Percentiles rank a stretch among this genome's conserved stretches.
These are phyloP conservation scores for Talaromyces sp. DNA, from an alignment of 2,329 filamentous ascomycete species.

Conservation along the genomic window DNA sequence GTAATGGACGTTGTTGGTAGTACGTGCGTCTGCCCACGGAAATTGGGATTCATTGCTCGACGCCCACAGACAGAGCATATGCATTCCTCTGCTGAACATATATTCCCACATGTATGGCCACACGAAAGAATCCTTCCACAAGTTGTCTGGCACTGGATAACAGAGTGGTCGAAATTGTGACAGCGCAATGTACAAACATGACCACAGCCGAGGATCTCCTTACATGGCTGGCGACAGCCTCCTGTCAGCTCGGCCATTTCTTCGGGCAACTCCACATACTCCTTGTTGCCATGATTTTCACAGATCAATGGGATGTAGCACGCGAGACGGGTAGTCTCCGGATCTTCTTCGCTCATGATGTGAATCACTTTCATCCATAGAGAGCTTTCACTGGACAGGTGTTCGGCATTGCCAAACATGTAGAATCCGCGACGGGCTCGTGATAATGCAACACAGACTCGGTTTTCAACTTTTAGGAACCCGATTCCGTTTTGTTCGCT, in stretches of 20 bases:
- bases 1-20: neutral
- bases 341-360: constrained; percentile 37
- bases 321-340: constrained; percentile 42
- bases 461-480: constrained; percentile 67
- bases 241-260: constrained; percentile 44
- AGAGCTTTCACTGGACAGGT: constrained; percentile 47
- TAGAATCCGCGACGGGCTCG: constrained; percentile 78
- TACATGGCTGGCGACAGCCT: constrained; percentile 54
- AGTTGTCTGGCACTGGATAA: constrained; percentile 34
- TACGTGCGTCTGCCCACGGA: constrained; percentile 13
- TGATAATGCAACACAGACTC: constrained; percentile 62
- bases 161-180: constrained; percentile 47
- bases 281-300: constrained; percentile 55
- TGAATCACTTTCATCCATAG: constrained; percentile 55
- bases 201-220: constrained; percentile 47
- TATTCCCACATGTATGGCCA: constrained; percentile 38
- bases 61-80: constrained; percentile 27
- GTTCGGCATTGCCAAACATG: constrained; percentile 73
- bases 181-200: constrained; percentile 55
- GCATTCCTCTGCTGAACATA: constrained; percentile 35
- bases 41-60: constrained; percentile 18
- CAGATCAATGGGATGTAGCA: constrained; percentile 64
- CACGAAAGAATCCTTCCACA: constrained; percentile 39
- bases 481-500: constrained; percentile 61
- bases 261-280: constrained; percentile 45